phyloP scores from a whole-genome alignment of 257 asterid genomes.

The Jacaranda copaia region DNA sequence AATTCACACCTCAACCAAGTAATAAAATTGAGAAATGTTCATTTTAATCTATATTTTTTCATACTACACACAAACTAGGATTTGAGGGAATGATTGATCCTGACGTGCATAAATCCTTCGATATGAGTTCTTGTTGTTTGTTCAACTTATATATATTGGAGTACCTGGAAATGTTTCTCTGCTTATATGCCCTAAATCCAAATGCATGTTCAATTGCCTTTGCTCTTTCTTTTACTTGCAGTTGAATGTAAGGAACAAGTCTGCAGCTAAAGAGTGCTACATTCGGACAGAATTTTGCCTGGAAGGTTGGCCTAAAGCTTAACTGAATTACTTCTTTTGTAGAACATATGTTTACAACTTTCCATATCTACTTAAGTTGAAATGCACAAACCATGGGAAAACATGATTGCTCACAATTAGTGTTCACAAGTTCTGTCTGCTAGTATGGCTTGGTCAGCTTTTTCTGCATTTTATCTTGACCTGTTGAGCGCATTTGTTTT shows the following conservation, averaged over 20 bases:
- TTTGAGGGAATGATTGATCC: conserved; percentile 1
- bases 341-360: conserved; percentile 19
- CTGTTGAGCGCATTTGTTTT: conserved; percentile 2
- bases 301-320: conserved; percentile 68
- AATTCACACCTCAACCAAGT: conserved; percentile 24
- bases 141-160: background rate
- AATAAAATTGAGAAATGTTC: background rate
- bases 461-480: conserved; percentile 37
- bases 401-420: conserved; percentile 21
- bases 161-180: conserved; percentile 12
- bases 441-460: conserved; percentile 13
- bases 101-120: conserved; percentile 4
- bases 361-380: conserved; percentile 10
- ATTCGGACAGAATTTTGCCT: conserved; percentile 85
- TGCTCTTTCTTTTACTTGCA: conserved; percentile 43
- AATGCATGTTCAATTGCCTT: conserved; percentile 38
- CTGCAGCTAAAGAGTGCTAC: conserved; percentile 95
- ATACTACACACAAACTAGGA: conserved; percentile 23
- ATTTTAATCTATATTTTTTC: background rate
- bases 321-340: conserved; percentile 20
- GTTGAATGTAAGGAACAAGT: conserved; percentile 94
- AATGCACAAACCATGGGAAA: background rate
- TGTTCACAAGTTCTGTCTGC: conserved; percentile 2
- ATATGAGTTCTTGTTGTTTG: background rate
- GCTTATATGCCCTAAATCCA: conserved; percentile 22